Conservation (phyloP, 495 filamentous ascomycete genomes). For the Tetracladium setigerum region DNA sequence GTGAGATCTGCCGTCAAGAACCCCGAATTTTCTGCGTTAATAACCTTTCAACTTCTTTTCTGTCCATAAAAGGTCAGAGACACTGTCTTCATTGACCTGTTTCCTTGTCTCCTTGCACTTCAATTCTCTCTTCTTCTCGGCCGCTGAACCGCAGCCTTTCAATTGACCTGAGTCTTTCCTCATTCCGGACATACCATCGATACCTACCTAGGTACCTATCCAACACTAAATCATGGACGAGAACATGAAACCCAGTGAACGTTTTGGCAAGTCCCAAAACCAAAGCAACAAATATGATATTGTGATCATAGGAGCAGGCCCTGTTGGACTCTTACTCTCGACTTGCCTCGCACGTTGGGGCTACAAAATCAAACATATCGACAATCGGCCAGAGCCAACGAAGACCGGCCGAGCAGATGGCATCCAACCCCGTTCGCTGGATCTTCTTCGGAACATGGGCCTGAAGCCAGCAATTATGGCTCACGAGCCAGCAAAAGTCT, state of each 20-base stretch:
- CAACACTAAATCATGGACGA: slow-evolving; percentile 11
- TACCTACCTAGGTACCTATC: too few species aligned
- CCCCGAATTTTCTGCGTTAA: slow-evolving; percentile 1
- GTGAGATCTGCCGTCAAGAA: slow-evolving; percentile 6
- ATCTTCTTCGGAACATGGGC: slow-evolving; percentile 66
- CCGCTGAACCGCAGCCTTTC: background rate
- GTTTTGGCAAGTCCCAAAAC: background rate
- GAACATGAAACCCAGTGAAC: slow-evolving; percentile 10
- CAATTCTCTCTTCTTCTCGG: background rate
- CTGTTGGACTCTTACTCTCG: slow-evolving; percentile 81
- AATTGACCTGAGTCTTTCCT: background rate
- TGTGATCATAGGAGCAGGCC: slow-evolving; percentile 83
- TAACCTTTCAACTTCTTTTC: too few species aligned
- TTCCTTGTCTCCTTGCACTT: background rate
- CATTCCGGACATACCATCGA: background rate
- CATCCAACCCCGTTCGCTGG: slow-evolving; percentile 72
- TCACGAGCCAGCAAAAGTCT: slow-evolving; percentile 61
- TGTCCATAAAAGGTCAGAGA: too few species aligned
- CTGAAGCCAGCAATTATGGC: slow-evolving; percentile 70
- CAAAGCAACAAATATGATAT: slow-evolving; percentile 44
- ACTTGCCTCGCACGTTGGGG: slow-evolving; percentile 69
- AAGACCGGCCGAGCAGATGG: slow-evolving; percentile 71
- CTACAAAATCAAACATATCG: slow-evolving; percentile 61
- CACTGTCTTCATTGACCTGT: slow-evolving; percentile 5
- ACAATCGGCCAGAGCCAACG: slow-evolving; percentile 61